phyloP scores from a whole-genome alignment of 2,329 filamentous ascomycete species.

The Pyrenophora teres region DNA sequence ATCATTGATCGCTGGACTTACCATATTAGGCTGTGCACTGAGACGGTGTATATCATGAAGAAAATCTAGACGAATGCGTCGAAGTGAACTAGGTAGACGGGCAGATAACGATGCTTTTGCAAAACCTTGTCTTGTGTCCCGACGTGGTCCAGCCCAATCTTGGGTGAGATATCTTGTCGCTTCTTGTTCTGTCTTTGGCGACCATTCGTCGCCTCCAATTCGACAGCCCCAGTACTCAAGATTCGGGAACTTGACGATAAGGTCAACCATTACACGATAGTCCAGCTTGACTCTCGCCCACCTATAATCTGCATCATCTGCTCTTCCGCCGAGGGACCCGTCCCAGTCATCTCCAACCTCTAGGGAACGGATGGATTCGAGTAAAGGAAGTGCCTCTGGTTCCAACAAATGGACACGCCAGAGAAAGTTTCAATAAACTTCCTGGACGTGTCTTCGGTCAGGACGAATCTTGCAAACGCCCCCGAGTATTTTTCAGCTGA shows the following conservation, averaged over 20 bases:
- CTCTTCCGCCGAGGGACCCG: too few relatives aligned
- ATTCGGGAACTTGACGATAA: constrained; percentile 8
- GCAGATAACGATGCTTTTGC: constrained; percentile 14
- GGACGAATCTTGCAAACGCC: constrained; percentile 8
- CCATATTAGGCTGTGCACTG: constrained; percentile 12
- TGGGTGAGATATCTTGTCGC: constrained; percentile 8
- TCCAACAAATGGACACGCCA: constrained; percentile 18
- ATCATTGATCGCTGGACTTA: constrained; percentile 13
- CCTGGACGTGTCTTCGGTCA: constrained; percentile 7
- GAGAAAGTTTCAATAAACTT: constrained; percentile 16
- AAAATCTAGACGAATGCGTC: background rate
- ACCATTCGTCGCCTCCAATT: constrained; percentile 7
- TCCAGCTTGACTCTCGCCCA: constrained; percentile 12
- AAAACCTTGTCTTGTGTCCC: constrained; percentile 29
- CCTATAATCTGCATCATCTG: background rate
- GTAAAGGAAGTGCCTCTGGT: constrained; percentile 5
- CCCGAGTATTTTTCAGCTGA: constrained; percentile 20
- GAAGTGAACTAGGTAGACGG: constrained; percentile 16
- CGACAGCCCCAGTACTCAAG: constrained; percentile 10
- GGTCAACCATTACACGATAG: constrained; percentile 18
- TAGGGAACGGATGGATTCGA: constrained; percentile 13
- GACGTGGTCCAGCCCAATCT: constrained; percentile 25
- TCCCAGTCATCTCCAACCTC: background rate
- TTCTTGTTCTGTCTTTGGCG: background rate
- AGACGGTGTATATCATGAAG: constrained; percentile 2